Percentiles rank a stretch among this genome's conserved stretches.
phyloP scores from a whole-genome alignment of 2,329 filamentous ascomycete species.

The Lasiodiplodia hormozganensis region DNA sequence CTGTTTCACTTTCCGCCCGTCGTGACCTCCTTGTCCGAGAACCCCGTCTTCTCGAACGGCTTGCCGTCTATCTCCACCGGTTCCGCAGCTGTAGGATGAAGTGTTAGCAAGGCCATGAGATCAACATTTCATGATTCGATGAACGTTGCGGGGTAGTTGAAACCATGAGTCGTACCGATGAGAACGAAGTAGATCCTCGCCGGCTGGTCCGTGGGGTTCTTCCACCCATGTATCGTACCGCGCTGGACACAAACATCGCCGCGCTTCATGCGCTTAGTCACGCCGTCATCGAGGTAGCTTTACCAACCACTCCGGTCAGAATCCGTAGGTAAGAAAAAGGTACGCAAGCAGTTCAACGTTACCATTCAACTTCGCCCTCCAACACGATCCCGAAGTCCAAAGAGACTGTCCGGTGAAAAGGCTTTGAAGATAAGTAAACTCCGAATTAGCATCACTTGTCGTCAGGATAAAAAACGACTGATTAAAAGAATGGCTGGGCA shows the following conservation, averaged over 20 bases:
- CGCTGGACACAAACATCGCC: slow-evolving; percentile 47
- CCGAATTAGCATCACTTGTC: background rate
- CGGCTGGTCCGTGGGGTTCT: slow-evolving; percentile 35
- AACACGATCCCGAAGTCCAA: slow-evolving; percentile 9
- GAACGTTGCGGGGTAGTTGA: background rate
- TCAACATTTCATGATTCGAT: too few relatives aligned
- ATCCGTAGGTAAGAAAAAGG: too few relatives aligned
- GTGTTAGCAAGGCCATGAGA: background rate
- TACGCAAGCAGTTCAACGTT: background rate
- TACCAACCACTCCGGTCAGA: background rate
- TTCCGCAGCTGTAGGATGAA: background rate
- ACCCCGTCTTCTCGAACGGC: slow-evolving; percentile 9
- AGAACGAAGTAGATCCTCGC: slow-evolving; percentile 14
- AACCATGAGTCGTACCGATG: background rate
- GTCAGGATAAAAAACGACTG: too few relatives aligned
- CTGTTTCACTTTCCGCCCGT: background rate
- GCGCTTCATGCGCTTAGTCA: slow-evolving; percentile 35
- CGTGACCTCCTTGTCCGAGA: slow-evolving; percentile 6
- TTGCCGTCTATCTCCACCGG: slow-evolving; percentile 8
- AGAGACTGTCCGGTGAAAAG: slow-evolving; percentile 14
- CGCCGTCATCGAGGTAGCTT: slow-evolving; percentile 16
- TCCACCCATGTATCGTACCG: slow-evolving; percentile 49
- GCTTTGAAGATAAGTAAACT: background rate
- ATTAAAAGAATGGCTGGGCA: too few relatives aligned
- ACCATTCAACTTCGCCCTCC: slow-evolving; percentile 23